These are phyloP conservation scores for Candolleomyces efflorescens DNA, from an alignment of 768 basidiomycete species.

Conservation along the genomic window DNA sequence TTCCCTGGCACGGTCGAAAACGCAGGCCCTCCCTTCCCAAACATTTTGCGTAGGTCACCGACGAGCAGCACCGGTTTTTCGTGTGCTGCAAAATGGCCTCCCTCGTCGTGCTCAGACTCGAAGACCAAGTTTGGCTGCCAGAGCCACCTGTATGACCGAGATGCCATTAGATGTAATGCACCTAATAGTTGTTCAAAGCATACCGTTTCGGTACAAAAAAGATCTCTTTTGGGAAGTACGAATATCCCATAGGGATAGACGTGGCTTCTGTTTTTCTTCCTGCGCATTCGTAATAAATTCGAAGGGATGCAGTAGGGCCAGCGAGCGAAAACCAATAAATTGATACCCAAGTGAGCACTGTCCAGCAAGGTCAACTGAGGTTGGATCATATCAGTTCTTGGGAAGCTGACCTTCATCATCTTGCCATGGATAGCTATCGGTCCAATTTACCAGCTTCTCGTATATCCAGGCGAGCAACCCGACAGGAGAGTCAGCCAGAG, in stretches of 20 bases:
- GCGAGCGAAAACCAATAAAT: slow-evolving; percentile 57
- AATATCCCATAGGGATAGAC: slow-evolving; percentile 42
- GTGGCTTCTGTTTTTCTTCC: slow-evolving; percentile 11
- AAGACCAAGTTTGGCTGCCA: slow-evolving; percentile 36
- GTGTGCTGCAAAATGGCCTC: slow-evolving; percentile 55
- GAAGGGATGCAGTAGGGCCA: slow-evolving; percentile 51
- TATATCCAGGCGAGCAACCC: slow-evolving; percentile 54
- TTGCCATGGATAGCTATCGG: slow-evolving; percentile 50
- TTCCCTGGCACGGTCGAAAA: slow-evolving; percentile 40
- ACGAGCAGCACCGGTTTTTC: slow-evolving; percentile 46
- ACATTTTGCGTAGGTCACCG: slow-evolving; percentile 51
- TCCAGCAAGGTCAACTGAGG: not conserved
- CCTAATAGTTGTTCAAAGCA: not conserved
- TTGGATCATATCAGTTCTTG: not conserved
- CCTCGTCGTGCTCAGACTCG: slow-evolving; percentile 38
- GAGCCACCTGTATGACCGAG: slow-evolving; percentile 34
- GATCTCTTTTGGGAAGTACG: slow-evolving; percentile 45
- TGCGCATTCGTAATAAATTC: slow-evolving; percentile 52
- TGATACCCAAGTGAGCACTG: slow-evolving; percentile 59
- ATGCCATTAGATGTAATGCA: not conserved
- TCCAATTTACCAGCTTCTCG: slow-evolving; percentile 45
- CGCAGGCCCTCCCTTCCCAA: slow-evolving; percentile 45
- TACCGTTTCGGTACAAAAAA: slow-evolving; percentile 19
- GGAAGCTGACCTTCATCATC: slow-evolving; percentile 47
- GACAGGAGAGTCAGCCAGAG: slow-evolving; percentile 55